A percentile compares a stretch with the other conserved stretches of the same genome.
Evolutionary conservation across 306 rosid genomes (phyloP).

Genomic region (Ochetophila trinervis): DNA sequence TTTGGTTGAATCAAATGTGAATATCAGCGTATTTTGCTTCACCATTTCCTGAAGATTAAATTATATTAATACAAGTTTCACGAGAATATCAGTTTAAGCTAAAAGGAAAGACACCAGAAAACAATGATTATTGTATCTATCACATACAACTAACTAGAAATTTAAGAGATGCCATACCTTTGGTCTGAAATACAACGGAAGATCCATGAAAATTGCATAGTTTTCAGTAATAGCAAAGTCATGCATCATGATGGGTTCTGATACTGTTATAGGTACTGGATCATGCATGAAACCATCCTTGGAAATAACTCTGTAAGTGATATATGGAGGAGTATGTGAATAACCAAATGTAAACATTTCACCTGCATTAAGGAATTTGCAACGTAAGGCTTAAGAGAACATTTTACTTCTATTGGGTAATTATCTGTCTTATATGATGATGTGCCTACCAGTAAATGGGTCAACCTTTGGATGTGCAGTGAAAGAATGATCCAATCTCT

Average conservation of each 20-base stretch:
- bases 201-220: conserved; percentile 87
- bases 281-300: conserved; percentile 89
- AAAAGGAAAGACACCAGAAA: background rate
- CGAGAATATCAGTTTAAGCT: conserved; percentile 7
- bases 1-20: conserved; percentile 76
- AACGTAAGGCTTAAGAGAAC: conserved; percentile 23
- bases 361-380: conserved; percentile 50
- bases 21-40: conserved; percentile 70
- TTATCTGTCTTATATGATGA: conserved; percentile 21
- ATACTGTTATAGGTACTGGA: conserved; percentile 83
- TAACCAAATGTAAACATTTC: conserved; percentile 98
- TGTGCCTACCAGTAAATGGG: conserved; percentile 71
- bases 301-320: conserved; percentile 89
- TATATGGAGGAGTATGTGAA: conserved; percentile 75
- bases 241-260: conserved; percentile 92
- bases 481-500: conserved; percentile 81
- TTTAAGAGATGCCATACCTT: conserved; percentile 50
- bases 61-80: conserved; percentile 19
- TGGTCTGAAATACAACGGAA: conserved; percentile 76
- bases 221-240: conserved; percentile 95
- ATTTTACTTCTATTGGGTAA: conserved; percentile 14
- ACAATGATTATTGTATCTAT: background rate
- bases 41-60: conserved; percentile 83
- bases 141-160: background rate
- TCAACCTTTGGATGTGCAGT: conserved; percentile 99